Percentiles rank a stretch among this genome's conserved stretches.
phyloP scores from a whole-genome alignment of 192 early-diverging fungal genomes.

The Entomortierella lignicola region DNA sequence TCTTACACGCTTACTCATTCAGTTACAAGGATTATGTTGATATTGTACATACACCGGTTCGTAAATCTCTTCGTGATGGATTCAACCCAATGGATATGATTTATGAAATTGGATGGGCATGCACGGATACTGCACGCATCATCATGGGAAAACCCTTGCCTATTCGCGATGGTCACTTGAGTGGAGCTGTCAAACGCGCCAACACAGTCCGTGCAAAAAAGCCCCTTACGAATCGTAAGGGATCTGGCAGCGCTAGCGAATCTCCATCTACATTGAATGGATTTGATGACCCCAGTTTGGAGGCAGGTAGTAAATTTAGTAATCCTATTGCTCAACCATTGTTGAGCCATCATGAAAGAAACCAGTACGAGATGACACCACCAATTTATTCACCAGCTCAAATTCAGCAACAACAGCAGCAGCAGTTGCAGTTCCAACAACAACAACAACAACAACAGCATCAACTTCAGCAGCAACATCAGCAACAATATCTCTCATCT shows the following conservation, averaged over 20 bases:
- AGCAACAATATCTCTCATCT: conserved; percentile 17
- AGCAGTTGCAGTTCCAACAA: conserved; percentile 24
- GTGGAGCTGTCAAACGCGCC: conserved; percentile 31
- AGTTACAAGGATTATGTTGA: conserved; percentile 31
- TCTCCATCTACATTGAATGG: conserved; percentile 1
- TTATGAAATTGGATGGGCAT: conserved; percentile 45
- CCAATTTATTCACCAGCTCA: conserved; percentile 4
- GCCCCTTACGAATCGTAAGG: conserved; percentile 4
- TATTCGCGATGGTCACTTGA: conserved; percentile 27
- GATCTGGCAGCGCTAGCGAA: not conserved
- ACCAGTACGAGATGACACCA: not conserved
- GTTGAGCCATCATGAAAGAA: not conserved
- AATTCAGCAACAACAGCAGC: conserved; percentile 8
- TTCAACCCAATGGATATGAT: conserved; percentile 52
- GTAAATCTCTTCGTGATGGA: conserved; percentile 44
- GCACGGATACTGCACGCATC: conserved; percentile 25
- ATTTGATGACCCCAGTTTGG: conserved; percentile 1
- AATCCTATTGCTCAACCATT: not conserved
- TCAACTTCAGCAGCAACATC: conserved; percentile 5
- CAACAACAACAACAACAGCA: conserved; percentile 23
- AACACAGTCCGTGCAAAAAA: conserved; percentile 25
- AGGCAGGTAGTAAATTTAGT: conserved; percentile 1
- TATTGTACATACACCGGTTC: conserved; percentile 14
- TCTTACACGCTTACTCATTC: conserved; percentile 54
- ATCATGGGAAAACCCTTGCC: conserved; percentile 29